Base-by-base conservation (phyloP, 2,329 filamentous ascomycete genomes). In the Fusarium bulbicola region DNA sequence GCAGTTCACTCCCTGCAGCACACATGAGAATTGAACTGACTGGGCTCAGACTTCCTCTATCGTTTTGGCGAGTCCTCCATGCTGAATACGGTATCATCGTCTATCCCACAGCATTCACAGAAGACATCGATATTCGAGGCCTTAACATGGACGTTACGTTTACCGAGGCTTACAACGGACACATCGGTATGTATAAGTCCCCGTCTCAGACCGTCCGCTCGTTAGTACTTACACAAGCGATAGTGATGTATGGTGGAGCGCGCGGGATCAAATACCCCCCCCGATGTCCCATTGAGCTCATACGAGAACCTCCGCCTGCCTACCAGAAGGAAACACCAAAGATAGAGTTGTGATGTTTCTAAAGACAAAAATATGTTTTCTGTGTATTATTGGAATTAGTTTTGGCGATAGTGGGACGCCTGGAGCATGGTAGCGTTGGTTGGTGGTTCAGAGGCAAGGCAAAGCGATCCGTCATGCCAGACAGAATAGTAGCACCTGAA, bases 81-180 rank as follows among this genome's bases (percentile, higher is more conserved):
- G 66, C 77, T 12, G 82, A 84, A 56, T 84, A 82, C 34, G 82
- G 82, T 43, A 84, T 84, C 47, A 73, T 84, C n/a, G 80, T 84
- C 28, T 84, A 83, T 59, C 82, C 82, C 6, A 82, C 82, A 2
- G 82, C 82, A 8, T 72, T 84, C 63, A 81, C 79, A 15, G 82
- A 83, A 62, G 76, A 80, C 13, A 73, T 83, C 32, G 79, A 81
- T 30, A 65, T 80, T 15, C 73, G 73, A 13, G 81, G 80, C 1
- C 53, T 84, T 42, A 80, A 77, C 2, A 68, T 76, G 6, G 80
- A 82, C 13, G 74, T 80, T 6, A 83, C 81, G 3, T 84, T 81
- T 68, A 81, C 81, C 20, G 81, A 83, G 40, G 80, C 79, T 2
- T 84, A 84, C 50, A 62, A 74, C 13, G 80, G 79, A 4, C 82